Evolutionary conservation across 257 asterid genomes (phyloP).

Genomic region (Solanum pinnatisectum): DNA sequence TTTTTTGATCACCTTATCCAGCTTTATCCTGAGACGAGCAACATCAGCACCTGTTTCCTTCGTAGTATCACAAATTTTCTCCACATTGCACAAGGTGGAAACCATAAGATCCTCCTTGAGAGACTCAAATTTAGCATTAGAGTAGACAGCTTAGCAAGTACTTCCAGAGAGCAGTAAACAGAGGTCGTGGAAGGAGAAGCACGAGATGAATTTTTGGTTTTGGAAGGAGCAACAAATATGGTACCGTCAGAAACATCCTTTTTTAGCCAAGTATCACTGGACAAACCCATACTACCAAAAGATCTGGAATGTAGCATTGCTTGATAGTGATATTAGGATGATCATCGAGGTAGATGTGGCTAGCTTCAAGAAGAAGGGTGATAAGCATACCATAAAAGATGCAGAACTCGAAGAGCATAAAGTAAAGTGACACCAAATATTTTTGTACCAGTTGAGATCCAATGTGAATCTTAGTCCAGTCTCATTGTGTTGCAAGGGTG

Average conservation of each 20-base stretch:
- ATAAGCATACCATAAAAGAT: neutral
- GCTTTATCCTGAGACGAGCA: neutral
- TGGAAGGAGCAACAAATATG: neutral
- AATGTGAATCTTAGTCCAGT: neutral
- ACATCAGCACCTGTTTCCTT: neutral
- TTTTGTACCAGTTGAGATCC: neutral
- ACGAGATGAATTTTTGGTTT: neutral
- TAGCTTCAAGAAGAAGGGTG: neutral
- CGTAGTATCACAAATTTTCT: neutral
- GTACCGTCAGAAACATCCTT: neutral
- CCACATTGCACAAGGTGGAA: neutral
- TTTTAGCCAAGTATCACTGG: neutral
- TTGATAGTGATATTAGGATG: neutral
- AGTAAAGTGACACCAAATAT: neutral
- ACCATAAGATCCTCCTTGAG: neutral
- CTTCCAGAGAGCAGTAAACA: neutral
- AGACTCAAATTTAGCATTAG: neutral
- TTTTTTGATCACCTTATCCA: neutral
- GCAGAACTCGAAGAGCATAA: neutral
- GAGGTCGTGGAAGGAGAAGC: neutral
- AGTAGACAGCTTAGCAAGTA: neutral
- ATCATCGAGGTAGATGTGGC: neutral
- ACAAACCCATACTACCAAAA: neutral
- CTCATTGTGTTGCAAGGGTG: neutral
- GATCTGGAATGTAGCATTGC: neutral